A percentile compares a stretch with the other conserved stretches of the same genome.
Evolutionary conservation across 2,329 filamentous ascomycete genomes (phyloP).

Genomic region (Colletotrichum sp.): DNA sequence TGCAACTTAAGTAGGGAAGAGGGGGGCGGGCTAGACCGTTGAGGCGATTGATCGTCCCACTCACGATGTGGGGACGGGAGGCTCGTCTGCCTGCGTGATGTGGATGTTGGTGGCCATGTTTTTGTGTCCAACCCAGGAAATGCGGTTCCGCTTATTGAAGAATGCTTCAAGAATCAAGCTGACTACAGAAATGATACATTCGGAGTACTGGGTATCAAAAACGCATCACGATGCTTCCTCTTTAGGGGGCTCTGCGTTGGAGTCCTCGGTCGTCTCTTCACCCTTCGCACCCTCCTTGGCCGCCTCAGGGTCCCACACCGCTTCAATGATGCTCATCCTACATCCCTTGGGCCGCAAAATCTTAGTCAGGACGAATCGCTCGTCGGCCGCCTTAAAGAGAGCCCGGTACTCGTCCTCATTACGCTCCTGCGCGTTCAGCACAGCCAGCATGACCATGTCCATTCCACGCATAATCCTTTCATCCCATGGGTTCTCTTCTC

Average conservation of each 20-base stretch:
- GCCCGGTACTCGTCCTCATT: constrained; percentile 48
- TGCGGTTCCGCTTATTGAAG: not conserved
- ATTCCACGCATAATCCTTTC: constrained; percentile 53
- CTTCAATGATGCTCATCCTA: constrained; percentile 54
- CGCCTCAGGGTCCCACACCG: constrained; percentile 45
- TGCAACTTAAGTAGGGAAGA: not conserved
- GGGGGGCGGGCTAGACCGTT: too few species aligned
- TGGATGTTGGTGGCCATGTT: not conserved
- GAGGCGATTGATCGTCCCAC: not conserved
- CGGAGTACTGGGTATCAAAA: not conserved
- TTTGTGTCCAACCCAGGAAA: not conserved
- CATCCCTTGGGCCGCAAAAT: constrained; percentile 44
- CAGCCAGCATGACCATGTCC: constrained; percentile 57
- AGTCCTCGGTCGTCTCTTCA: not conserved
- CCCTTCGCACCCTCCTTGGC: constrained; percentile 12
- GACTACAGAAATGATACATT: not conserved
- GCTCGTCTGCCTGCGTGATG: not conserved
- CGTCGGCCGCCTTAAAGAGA: constrained; percentile 47
- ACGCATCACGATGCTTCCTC: not conserved
- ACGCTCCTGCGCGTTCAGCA: constrained; percentile 58
- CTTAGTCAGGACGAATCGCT: constrained; percentile 49
- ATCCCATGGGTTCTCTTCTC: constrained; percentile 46
- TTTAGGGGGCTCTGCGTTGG: not conserved
- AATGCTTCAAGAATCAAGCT: not conserved
- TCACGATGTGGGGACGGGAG: not conserved